Evolutionary conservation across 1,139 yeast genomes (phyloP).

Genomic region (Yamadazyma sp.): DNA sequence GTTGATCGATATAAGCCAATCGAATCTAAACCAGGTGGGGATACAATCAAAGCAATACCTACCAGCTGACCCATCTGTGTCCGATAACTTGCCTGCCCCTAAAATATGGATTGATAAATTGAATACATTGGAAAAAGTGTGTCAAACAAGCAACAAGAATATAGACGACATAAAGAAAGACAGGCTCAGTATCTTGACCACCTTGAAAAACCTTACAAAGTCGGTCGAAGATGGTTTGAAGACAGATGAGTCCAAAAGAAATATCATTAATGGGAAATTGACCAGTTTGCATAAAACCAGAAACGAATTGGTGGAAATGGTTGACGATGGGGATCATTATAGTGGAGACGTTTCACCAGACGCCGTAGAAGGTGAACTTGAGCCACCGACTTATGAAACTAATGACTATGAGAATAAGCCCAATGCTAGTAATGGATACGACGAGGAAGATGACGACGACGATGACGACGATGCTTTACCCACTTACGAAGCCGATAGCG

Average conservation of each 20-base stretch:
- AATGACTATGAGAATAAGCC: slow-evolving; percentile 18
- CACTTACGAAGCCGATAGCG: slow-evolving; percentile 24
- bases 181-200: slow-evolving; percentile 39
- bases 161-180: slow-evolving; percentile 39
- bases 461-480: slow-evolving; percentile 27
- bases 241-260: slow-evolving; percentile 45
- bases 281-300: slow-evolving; percentile 39
- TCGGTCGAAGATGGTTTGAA: slow-evolving; percentile 42
- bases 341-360: no score
- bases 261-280: slow-evolving; percentile 42
- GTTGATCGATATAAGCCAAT: slow-evolving; percentile 32
- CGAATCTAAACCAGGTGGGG: slow-evolving; percentile 43
- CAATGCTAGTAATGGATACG: slow-evolving; percentile 14
- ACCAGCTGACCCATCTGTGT: slow-evolving; percentile 39
- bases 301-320: slow-evolving; percentile 45
- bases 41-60: slow-evolving; percentile 43
- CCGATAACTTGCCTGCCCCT: slow-evolving; percentile 55
- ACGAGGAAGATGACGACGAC: slow-evolving; percentile 17
- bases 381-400: slow-evolving; percentile 9
- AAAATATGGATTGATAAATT: slow-evolving; percentile 48
- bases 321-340: slow-evolving; percentile 31
- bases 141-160: slow-evolving; percentile 35
- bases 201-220: slow-evolving; percentile 42
- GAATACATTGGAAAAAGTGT: slow-evolving; percentile 42
- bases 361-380: no score